Percentiles rank a stretch among this genome's conserved stretches.
Conservation (phyloP, 2,329 filamentous ascomycete genomes). For the Venturia nashicola region DNA sequence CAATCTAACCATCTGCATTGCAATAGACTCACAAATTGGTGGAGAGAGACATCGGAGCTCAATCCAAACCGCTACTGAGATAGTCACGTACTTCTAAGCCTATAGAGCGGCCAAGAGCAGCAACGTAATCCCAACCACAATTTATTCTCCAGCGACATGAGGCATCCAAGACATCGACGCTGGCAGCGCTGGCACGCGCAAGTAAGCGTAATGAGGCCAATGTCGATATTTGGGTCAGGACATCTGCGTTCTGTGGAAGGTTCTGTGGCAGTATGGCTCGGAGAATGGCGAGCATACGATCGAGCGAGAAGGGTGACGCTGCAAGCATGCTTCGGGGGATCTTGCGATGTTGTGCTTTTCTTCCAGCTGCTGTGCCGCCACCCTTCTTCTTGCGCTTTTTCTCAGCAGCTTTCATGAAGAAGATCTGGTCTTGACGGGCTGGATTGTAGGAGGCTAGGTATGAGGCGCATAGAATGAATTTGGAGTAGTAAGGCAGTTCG, state of each 20-base stretch:
- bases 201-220: conserved; percentile 59
- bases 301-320: conserved; percentile 63
- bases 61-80: conserved; percentile 32
- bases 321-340: conserved; percentile 67
- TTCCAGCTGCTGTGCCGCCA: conserved; percentile 35
- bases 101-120: conserved; percentile 57
- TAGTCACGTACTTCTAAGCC: conserved; percentile 72
- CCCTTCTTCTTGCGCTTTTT: conserved; percentile 35
- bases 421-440: conserved; percentile 55
- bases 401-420: conserved; percentile 61
- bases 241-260: conserved; percentile 31
- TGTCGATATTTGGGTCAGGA: conserved; percentile 51
- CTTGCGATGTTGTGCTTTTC: conserved; percentile 30
- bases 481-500: conserved; percentile 57
- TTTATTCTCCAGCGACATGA: conserved; percentile 67
- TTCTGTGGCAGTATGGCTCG: conserved; percentile 46
- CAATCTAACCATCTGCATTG: neutral
- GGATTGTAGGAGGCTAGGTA: conserved; percentile 77
- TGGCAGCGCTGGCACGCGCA: conserved; percentile 46
- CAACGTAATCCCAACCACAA: conserved; percentile 65
- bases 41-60: neutral
- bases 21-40: neutral
- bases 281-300: conserved; percentile 69
- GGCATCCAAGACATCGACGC: conserved; percentile 53
- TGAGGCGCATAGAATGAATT: conserved; percentile 61